Percentiles rank a stretch among this genome's conserved stretches.
phyloP scores from a whole-genome alignment of 2,329 filamentous ascomycete species.

The Exserohilum rostratum region DNA sequence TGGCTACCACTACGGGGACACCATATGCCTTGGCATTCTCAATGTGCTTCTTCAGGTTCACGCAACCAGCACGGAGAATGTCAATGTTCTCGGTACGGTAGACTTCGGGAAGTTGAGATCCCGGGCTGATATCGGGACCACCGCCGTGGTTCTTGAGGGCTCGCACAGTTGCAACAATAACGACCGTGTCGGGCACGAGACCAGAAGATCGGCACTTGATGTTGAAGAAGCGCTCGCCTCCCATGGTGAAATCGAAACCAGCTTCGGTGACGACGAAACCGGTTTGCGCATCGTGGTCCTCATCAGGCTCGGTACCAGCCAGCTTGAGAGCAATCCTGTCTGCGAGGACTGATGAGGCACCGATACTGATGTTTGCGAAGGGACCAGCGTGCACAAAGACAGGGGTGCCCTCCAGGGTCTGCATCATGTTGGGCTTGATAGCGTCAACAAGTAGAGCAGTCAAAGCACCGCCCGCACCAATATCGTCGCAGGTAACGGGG shows the following conservation, averaged over 20 bases:
- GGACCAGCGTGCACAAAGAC: conserved; percentile 97
- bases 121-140: conserved; percentile 89
- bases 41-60: conserved; percentile 96
- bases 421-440: conserved; percentile 99
- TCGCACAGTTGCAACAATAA: conserved; percentile 93
- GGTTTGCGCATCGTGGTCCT: conserved; percentile 79
- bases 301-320: conserved; percentile 89
- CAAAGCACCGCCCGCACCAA: conserved; percentile 89
- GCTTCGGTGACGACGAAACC: conserved; percentile 97
- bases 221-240: conserved; percentile 99
- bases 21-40: conserved; percentile 87
- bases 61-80: conserved; percentile 83
- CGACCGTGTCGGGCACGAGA: conserved; percentile 88
- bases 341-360: conserved; percentile 91
- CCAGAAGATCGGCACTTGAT: conserved; percentile 98
- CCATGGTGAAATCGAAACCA: conserved; percentile 99
- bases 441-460: conserved; percentile 97
- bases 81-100: conserved; percentile 96
- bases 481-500: conserved; percentile 92
- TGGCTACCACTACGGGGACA: conserved; percentile 91
- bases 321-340: conserved; percentile 97
- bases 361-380: conserved; percentile 98
- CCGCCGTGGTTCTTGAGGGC: conserved; percentile 97
- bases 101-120: conserved; percentile 80
- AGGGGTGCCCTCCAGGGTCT: conserved; percentile 94